Base-by-base conservation (phyloP, 768 basidiomycete species). In the Xerocomus spinulosus region DNA sequence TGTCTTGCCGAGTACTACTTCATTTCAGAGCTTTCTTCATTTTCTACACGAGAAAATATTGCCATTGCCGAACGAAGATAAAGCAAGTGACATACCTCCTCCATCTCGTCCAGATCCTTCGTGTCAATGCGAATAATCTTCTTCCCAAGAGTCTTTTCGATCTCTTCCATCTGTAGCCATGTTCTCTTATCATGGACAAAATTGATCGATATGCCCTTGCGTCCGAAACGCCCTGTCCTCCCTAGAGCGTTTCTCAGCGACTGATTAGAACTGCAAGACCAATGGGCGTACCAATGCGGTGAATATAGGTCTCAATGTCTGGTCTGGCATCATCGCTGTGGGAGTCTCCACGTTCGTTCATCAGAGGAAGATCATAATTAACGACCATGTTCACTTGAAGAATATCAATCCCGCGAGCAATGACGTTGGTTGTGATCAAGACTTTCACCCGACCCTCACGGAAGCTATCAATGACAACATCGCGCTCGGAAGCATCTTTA, bases 311-410 rank as follows among this genome's bases (percentile, higher is more conserved):
- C 73, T 98, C 96, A 38, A 93, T 77, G 63, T 99, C 96, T 0
- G 92, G 92, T 49, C 70, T 73, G 56, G 67, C 76, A 52, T 87
- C 85, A 20, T 63, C 67, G 3, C 55, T 63, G 53, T 61, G 73
- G 41, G 53, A 61, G 55, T 63, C 67, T 46, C 58, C 69, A 13
- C 86, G 82, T 59, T 89, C 87, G 55, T 81, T 85, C 79, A 89
- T 81, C 38, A 92, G 71, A 0, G 94, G 93, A 23, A 96, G 78
- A 63, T 97, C 94, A 63, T 98, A 99, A 71, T 98, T 98, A 68
- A 99, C 92, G n/a, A 98, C 95, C 93, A 99, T 93, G 75, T 97
- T 99, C 59, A 99, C 96, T 73, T 97, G 95, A 46, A 92, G 76
- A 61, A 99, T 96, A 60, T 99, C 96, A 71, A 99, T 98, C 35